These are phyloP conservation scores for Solanum hybrid DNA, from an alignment of 305 asterid genomes.

Conservation along the genomic window DNA sequence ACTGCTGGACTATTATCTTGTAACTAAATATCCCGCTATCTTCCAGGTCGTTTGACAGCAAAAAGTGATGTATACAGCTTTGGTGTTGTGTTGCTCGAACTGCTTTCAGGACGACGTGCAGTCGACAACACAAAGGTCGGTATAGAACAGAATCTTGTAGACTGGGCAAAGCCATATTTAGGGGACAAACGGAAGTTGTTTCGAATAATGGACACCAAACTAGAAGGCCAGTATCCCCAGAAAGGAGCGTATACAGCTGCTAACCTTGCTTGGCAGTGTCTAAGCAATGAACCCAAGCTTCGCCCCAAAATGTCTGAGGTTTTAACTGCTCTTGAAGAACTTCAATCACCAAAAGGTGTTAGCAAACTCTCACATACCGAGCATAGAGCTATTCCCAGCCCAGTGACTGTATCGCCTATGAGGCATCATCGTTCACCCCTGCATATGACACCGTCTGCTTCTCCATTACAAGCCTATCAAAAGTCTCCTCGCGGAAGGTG, in stretches of 20 bases:
- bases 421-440: constrained; percentile 40
- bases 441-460: constrained; percentile 44
- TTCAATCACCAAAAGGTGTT: constrained; percentile 40
- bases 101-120: constrained; percentile 82
- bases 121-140: constrained; percentile 70
- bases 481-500: constrained; percentile 40
- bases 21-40: not conserved
- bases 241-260: constrained; percentile 79
- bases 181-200: constrained; percentile 74
- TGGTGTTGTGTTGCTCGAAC: constrained; percentile 84
- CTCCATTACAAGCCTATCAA: constrained; percentile 44
- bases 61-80: constrained; percentile 95
- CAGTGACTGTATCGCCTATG: constrained; percentile 23
- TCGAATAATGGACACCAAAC: constrained; percentile 81
- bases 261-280: constrained; percentile 58
- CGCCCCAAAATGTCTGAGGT: constrained; percentile 86
- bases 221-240: constrained; percentile 92
- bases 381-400: constrained; percentile 16
- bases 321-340: constrained; percentile 55
- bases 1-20: not conserved
- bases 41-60: constrained; percentile 67
- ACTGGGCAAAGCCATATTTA: constrained; percentile 87
- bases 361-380: constrained; percentile 20
- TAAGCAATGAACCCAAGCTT: constrained; percentile 56
- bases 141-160: constrained; percentile 76